Base-by-base conservation (phyloP, 768 basidiomycete genomes). In the Leucocoprinus leucothites region DNA sequence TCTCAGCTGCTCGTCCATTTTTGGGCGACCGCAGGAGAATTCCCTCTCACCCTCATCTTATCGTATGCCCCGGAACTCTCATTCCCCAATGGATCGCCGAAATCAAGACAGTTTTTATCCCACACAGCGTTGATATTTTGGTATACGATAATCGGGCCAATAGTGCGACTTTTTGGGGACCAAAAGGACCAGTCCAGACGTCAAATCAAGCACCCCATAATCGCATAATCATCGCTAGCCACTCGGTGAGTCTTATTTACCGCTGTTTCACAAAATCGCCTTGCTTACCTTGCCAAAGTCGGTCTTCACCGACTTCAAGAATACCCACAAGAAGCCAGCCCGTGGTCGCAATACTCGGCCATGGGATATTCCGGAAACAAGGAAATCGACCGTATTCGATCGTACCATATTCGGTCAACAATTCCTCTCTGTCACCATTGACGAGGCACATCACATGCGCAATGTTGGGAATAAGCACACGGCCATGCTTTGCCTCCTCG, bases 21-120 rank as follows among this genome's bases (percentile, higher is more conserved):
- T 56, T 67, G 4, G 47, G 28, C 4, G 49, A 56, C 9, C 25
- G 44, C 3, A 40, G 26, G 14, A 9, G 0, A 6, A 25, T 66
- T 9, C 65, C 65, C 1, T n/a, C 48, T 21, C 48, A 25, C 1
- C 56, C 64, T 0, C 60, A 64, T 22, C 60, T 68, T 8, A 59
- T 68, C 14, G 14, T 68, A n/a, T 62, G 64, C 3, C 67, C 67
- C 3, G 63, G 63, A 3, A 67, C 65, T 0, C 48, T 69, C 3
- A 14, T 61, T 1, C 45, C 13, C 0, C 68, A 69, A 35, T 69
- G 68, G 67, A 9, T 53, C 11, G 40, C 34, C 1, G 66, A 67
- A 36, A 14, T 66, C 1, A 57, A 64, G n/a, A 57, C 43, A 1
- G 34, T 61, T 16, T 56, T 63, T 13, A 50, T 49, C 0, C 61